Evolutionary conservation across 345 rosid genomes (phyloP), one percentile per base, ranked within the genome.

Genomic region (Brassica nigra): DNA sequence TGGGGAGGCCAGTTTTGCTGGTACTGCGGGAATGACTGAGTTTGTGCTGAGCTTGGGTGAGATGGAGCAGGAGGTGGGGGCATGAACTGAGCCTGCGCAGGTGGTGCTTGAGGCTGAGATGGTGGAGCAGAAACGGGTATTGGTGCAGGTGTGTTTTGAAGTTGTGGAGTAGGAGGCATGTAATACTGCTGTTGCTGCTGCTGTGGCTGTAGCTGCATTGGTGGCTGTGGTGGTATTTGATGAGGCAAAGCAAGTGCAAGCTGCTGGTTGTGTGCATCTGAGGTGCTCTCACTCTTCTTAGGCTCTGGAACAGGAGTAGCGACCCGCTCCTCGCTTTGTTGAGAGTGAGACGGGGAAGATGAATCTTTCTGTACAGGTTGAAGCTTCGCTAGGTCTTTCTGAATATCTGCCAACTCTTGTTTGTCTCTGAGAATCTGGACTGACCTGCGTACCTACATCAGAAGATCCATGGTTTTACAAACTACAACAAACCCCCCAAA

Each of bases 351-450:
- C 5, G 90, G 85, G n/a, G 97, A 85, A 55, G 96, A 81, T 42
- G 98, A 86, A 44, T 90, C 99, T 81, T 93, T 96, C 79, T 92
- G 97, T 39, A 49, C 97, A 80, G 90, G 87, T 75, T 96, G 99
- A 81, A 96, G 90, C 86, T 90, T 96, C 37, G 94, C 95, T 61
- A 96, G 76, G 71, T 93, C 98, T 80, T 96, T 96, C 77, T 96
- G 97, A 29, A 97, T 74, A 5, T 96, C 99, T 8, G 97, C 97
- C 64, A 96, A 91, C 82, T 96, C 99, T 87, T 96, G 99, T 81
- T 93, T 96, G 83, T 96, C 99, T 81, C 98, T 90, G 10, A 96
- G 84, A 78, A 96, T 93, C 89, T 96, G 99, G 70, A 96, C 95
- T 57, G 99, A 96, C 81, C 98, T 89, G 78, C 93, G 98, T 71